Evolutionary conservation across 2,329 filamentous ascomycete species (phyloP), one percentile per base, ranked within the genome.

Genomic region (Fusarium sp.): DNA sequence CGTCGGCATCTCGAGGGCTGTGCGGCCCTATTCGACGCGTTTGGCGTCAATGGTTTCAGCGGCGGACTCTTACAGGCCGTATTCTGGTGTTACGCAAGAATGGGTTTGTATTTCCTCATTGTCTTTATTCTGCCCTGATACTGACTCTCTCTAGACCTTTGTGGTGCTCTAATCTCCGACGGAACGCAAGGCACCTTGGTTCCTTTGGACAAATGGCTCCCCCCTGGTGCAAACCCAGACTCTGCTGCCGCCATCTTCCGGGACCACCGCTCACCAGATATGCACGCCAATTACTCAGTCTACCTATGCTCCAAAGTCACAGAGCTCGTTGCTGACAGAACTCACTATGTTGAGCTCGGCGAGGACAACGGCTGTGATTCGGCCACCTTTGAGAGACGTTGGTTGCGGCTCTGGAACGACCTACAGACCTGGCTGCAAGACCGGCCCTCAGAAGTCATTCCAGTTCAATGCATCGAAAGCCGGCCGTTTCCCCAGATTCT

Each of bases 41-140:
- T 85, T 54, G 83, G 80, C 9, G 83, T 87, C n/a, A 81, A 85
- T 46, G 86, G 86, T 0, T 85, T 86, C 53, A 82, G 81, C 20
- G 82, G 83, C 2, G 85, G 85, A 0, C 72, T 87, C 16, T 74
- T 84, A 6, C 85, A 86, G 73, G 84, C 86, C 0, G 79, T 87
- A 0, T 88, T 88, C 64, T 88, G 86, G 86, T 87, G 85, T 66
- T 88, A 85, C 71, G 85, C 84, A 1, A 80, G 86, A 49, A 88
- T 88, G 85, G 82, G 82, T 83, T 62, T 65, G 79, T 69, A 54
- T n/a, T 29, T 46, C 25, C 11, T 31, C 29, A 40, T 13, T 42
- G 14, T 31, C 34, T n/a, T 33, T 8, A 27, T 31, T 36, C 36
- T 58, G 25, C 50, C 6, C 6, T 23, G 14, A 31, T 56, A 23